These are phyloP conservation scores for Agrostemma githago DNA, from an alignment of 148 eudicot species.

Conservation along the genomic window DNA sequence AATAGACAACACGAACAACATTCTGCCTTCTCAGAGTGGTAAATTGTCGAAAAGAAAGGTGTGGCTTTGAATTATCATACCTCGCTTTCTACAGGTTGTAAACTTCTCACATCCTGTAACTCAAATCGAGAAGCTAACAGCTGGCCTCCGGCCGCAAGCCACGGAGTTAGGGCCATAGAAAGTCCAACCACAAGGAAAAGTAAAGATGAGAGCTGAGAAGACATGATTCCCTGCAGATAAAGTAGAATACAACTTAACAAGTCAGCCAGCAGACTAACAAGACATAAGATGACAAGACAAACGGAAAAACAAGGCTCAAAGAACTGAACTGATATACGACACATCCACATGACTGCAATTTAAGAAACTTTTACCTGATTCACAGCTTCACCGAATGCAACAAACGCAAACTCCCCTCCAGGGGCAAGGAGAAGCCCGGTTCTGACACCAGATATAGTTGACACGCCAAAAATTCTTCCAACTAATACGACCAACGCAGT, in stretches of 20 bases:
- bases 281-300: background rate
- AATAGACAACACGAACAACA: background rate
- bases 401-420: conserved; percentile 98
- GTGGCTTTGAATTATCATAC: conserved; percentile 30
- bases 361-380: conserved; percentile 64
- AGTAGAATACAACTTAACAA: conserved; percentile 9
- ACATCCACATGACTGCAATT: background rate
- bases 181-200: conserved; percentile 93
- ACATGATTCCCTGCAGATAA: conserved; percentile 85
- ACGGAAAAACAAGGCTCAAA: background rate
- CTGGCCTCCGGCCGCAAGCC: conserved; percentile 99
- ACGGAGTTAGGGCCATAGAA: conserved; percentile 97
- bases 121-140: conserved; percentile 96
- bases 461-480: conserved; percentile 86
- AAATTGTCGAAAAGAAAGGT: background rate
- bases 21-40: background rate
- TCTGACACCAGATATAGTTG: conserved; percentile 77
- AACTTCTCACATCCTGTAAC: conserved; percentile 87
- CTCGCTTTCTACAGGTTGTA: conserved; percentile 95
- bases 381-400: conserved; percentile 99
- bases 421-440: conserved; percentile 97
- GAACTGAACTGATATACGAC: background rate
- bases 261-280: conserved; percentile 5
- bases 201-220: conserved; percentile 83
- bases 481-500: conserved; percentile 68